Conservation (phyloP, 108 stramenopile genomes). For the Cylindrotheca fusiformis region DNA sequence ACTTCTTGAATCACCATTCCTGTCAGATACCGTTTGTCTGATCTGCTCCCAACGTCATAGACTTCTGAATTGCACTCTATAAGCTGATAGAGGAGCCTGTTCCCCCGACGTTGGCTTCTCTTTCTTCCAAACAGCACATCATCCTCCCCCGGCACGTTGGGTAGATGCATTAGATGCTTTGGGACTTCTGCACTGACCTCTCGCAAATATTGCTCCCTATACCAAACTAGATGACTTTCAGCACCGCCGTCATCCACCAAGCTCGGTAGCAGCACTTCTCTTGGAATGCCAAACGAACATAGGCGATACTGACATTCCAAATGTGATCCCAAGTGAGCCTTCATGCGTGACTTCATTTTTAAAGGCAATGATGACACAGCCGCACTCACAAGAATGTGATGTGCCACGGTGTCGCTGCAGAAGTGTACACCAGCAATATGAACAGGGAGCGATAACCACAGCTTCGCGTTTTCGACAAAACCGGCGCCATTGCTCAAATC, state of each 20-base stretch:
- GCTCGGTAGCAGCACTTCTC: not conserved
- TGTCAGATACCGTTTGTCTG: constrained; percentile 18
- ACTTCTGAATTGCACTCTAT: not conserved
- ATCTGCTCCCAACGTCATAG: not conserved
- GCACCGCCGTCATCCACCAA: not conserved
- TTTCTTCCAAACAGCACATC: not conserved
- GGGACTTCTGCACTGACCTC: not conserved
- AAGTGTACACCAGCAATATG: not conserved
- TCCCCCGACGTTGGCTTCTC: not conserved
- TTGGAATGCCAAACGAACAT: constrained; percentile 16
- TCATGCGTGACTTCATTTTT: not conserved
- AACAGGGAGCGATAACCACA: not conserved
- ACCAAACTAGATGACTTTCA: not conserved
- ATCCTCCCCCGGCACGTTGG: not conserved
- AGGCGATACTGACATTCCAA: constrained; percentile 17
- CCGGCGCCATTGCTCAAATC: not conserved
- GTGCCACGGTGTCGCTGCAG: not conserved
- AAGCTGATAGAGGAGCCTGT: not conserved
- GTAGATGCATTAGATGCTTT: not conserved
- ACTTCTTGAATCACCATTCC: constrained; percentile 3
- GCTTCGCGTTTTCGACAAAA: not conserved
- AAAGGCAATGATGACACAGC: not conserved
- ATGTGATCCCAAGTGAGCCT: constrained; percentile 19
- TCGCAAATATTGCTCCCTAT: not conserved
- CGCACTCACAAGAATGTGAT: not conserved